Percentiles rank a stretch among this genome's conserved stretches.
These are phyloP conservation scores for Colletotrichum eleusines DNA, from an alignment of 2,329 filamentous ascomycete genomes.

Conservation along the genomic window DNA sequence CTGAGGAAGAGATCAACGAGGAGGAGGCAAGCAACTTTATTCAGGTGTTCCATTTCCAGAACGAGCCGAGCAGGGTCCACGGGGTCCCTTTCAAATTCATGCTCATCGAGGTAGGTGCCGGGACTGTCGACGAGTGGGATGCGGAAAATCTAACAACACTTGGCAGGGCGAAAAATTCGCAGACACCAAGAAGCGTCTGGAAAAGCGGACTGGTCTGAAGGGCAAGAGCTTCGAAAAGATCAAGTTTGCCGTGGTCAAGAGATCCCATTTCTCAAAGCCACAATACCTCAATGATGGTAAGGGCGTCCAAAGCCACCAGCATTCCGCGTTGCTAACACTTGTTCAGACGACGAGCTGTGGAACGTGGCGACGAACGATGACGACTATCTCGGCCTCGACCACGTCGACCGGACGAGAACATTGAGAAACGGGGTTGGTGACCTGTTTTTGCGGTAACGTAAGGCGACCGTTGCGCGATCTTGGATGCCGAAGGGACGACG, in stretches of 20 bases:
- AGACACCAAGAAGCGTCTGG: slow-evolving; percentile 94
- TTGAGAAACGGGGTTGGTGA: slow-evolving; percentile 72
- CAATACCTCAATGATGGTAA: slow-evolving; percentile 89
- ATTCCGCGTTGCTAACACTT: slow-evolving; percentile 1
- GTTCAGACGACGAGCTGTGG: slow-evolving; percentile 70
- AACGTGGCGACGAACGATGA: slow-evolving; percentile 66
- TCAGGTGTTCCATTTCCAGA: slow-evolving; percentile 91
- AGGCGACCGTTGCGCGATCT: neutral
- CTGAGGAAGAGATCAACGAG: slow-evolving; percentile 76
- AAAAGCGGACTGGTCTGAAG: slow-evolving; percentile 92
- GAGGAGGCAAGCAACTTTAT: slow-evolving; percentile 70
- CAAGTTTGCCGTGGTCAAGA: slow-evolving; percentile 87
- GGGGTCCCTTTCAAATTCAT: slow-evolving; percentile 93
- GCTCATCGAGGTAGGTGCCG: slow-evolving; percentile 76
- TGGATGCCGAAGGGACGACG: slow-evolving; percentile 19
- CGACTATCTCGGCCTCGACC: slow-evolving; percentile 74
- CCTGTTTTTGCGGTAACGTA: slow-evolving; percentile 66
- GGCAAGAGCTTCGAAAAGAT: slow-evolving; percentile 99
- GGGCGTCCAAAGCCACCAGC: slow-evolving; percentile 46
- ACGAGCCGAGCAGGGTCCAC: slow-evolving; percentile 85
- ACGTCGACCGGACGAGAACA: slow-evolving; percentile 70
- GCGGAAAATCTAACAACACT: slow-evolving; percentile 24
- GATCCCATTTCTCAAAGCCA: slow-evolving; percentile 80
- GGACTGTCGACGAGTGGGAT: neutral
- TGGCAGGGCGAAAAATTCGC: slow-evolving; percentile 83